Conservation (phyloP, 768 basidiomycete genomes). For the Mycena belliarum region DNA sequence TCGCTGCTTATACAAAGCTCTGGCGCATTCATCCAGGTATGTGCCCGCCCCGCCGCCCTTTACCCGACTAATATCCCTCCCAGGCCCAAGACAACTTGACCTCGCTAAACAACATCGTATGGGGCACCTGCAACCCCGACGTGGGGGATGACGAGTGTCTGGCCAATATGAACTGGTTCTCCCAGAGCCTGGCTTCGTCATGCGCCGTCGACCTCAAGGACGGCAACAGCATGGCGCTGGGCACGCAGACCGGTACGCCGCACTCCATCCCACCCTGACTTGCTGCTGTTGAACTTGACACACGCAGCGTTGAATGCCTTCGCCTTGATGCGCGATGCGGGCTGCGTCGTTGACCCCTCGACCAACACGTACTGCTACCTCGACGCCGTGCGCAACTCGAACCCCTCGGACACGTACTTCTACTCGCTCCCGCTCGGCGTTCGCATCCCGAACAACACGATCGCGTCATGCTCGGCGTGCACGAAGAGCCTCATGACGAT, state of each 20-base stretch:
- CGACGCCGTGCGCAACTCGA: constrained; percentile 55
- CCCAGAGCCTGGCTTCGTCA: constrained; percentile 42
- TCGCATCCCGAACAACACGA: constrained; percentile 48
- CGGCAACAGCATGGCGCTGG: constrained; percentile 50
- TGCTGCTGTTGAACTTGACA: not conserved
- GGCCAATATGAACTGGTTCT: constrained; percentile 70
- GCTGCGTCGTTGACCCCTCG: constrained; percentile 58
- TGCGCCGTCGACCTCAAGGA: constrained; percentile 60
- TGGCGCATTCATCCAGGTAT: constrained; percentile 53
- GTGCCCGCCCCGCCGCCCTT: constrained; percentile 25
- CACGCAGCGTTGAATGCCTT: constrained; percentile 62
- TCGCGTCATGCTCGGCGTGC: constrained; percentile 64
- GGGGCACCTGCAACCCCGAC: constrained; percentile 79
- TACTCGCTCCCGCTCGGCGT: constrained; percentile 68
- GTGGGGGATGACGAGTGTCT: constrained; percentile 50
- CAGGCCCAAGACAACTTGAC: constrained; percentile 68
- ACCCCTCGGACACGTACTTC: constrained; percentile 71
- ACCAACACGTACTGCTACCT: constrained; percentile 75
- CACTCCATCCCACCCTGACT: not conserved
- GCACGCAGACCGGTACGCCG: constrained; percentile 56
- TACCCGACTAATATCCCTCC: not conserved
- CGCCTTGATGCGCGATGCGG: constrained; percentile 57
- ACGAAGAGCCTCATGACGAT: constrained; percentile 56
- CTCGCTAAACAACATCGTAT: constrained; percentile 65
- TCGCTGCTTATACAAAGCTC: constrained; percentile 64